Evolutionary conservation across 768 basidiomycete species (phyloP), one percentile per base, ranked within the genome.

Genomic region (Leucocoprinus sp.): DNA sequence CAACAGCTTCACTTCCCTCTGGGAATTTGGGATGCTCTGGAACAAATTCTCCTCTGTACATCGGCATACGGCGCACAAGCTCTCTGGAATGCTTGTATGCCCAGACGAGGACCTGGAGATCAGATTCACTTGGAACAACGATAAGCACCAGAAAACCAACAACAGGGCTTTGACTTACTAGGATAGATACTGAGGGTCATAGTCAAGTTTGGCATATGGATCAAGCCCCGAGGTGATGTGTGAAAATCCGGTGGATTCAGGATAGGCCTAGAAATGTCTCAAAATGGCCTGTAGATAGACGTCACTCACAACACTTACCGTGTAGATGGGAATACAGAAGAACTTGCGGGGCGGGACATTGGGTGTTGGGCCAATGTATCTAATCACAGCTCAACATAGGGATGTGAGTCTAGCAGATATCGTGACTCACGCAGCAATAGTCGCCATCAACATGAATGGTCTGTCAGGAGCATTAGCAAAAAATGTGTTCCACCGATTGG

Each of bases 81-180:
- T 84, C 80, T 1, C 80, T 68, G 3, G 56, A 43, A 43, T 67
- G 69, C 51, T 83, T 84, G 57, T 81, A 83, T 0, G 55, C 64
- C 67, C 75, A 75, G 43, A 63, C 63, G 36, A 80, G 50, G 17
- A 69, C 59, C 0, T 56, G 66, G 5, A 82, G 17, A 52, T 78
- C 76, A 8, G 64, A 64, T 2, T 62, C 57, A 11, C 70, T 72
- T 21, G n/a, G 18, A 8, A 14, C 11, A 1, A 12, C 18, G 27
- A 28, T 28, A 12, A 18, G 21, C 12, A 4, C 28, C 17, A 23
- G 6, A 26, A 19, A 6, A 18, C 27, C 11, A 43, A 27, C 26
- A 27, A n/a, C 26, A 27, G 26, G 11, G 26, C 5, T 31, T 15
- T 6, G 27, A 56, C 69, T 41, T 42, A 77, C 76, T 65, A 56